Base-by-base conservation (phyloP, 371 early-diverging fungal genomes). In the Rhizopus sp. region DNA sequence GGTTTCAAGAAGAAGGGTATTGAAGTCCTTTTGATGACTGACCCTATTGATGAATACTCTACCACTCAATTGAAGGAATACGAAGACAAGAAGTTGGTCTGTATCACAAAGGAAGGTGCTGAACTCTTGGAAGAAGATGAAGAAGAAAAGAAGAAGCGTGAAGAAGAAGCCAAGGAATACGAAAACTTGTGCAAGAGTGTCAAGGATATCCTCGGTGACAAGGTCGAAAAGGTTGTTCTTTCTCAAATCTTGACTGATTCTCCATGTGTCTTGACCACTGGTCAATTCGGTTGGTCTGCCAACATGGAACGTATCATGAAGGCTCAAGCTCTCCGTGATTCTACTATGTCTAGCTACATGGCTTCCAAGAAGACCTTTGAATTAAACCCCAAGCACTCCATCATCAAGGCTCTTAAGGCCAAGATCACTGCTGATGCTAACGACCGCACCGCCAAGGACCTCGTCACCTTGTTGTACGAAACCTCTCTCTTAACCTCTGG, bases 301-400 rank as follows among this genome's bases (percentile, higher is more conserved):
- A 97, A 97, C 90, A 97, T 97, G 97, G 99, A 99, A 82, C 93
- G 96, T 82, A 98, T 99, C 89, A 98, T 99, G 96, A 96, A 93
- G 86, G 94, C 98, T 45, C 99, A 99, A 84, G 97, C 99, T 41
- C 89, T 96, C 66, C 93, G 97, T 74, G 97, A 99, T 80, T 85
- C 88, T 47, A 88, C 91, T 68, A 96, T 97, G 97, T 89, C 93
- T 45, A 79, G 90, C 46, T 97, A 96, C 92, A 95, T 96, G 97
- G 93, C 92, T 38, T 91, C 91, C 73, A 99, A 99, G 93, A 97
- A 97, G 91, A 97, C 94, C 51, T 83, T 99, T 58, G 98, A 98
- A 81, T 81, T 99, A 73, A 98, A 99, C 90, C 97, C 98, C 70
- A 68, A 82, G 55, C 93, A 99, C 83, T 70, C 95, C 38, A 96